Evolutionary conservation across 1,284 basidiomycete species (phyloP), one percentile per base, ranked within the genome.

Genomic region (Ceratobasidium sp.): DNA sequence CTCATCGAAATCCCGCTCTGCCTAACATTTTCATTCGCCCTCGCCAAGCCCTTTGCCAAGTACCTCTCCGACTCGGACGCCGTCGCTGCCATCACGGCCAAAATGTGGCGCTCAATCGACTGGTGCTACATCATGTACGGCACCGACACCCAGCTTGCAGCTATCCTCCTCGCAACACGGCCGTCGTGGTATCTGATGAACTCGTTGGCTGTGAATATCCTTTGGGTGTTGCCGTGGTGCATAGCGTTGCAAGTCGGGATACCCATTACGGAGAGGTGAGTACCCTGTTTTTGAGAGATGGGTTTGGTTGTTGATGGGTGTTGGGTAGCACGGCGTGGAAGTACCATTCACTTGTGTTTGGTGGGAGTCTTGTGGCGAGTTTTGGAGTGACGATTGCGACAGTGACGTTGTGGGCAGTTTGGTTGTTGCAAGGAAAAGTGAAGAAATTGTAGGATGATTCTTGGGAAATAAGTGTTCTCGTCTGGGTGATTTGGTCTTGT

Each of bases 71-170:
- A 66, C 19, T 78, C 77, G 2, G 69, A 74, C 41, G 49, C 66
- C 22, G 78, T 79, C 7, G 75, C 78, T 2, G 46, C 34, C 1
- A 77, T 77, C 56, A 76, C 76, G 9, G 51, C 75, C 48, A 71
- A 65, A 48, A 77, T 77, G 76, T 77, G 76, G 75, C 74, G 56
- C 37, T 58, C 76, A n/a, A 65, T 76, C 22, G 77, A 76, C 49
- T 75, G 74, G 75, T 78, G 77, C 59, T 79, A 79, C 54, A 79
- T 79, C 65, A 68, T 76, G 51, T 79, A 78, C 69, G 78, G 75
- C 5, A 49, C 76, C 0, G 76, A 77, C 29, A 77, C 78, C 0
- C 76, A 76, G 22, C 75, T 79, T 14, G 78, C 78, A 1, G 72
- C 78, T 2, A 75, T 79, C 24, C 74, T 79, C 2, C 69, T 78